These are phyloP conservation scores for Metschnikowia amazonensis DNA, from an alignment of 805 yeast genomes.

Conservation along the genomic window DNA sequence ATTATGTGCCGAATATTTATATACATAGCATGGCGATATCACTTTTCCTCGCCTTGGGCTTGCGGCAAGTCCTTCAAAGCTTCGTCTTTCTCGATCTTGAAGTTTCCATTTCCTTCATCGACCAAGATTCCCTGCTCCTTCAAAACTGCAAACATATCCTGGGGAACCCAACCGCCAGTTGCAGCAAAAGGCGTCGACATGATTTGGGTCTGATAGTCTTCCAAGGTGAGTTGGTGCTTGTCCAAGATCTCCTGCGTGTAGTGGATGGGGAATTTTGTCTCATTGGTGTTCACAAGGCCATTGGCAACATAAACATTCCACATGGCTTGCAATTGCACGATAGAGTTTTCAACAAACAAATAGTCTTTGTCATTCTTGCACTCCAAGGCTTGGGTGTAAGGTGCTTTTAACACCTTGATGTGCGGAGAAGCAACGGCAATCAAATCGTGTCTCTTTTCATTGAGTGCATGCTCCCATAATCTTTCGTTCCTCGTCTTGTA, in stretches of 20 bases:
- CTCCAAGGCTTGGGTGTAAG: slow-evolving; percentile 59
- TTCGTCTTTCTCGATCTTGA: slow-evolving; percentile 29
- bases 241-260: slow-evolving; percentile 58
- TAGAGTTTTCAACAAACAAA: slow-evolving; percentile 60
- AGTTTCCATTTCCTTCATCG: slow-evolving; percentile 48
- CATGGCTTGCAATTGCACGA: slow-evolving; percentile 61
- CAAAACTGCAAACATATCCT: slow-evolving; percentile 78
- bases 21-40: too few relatives aligned
- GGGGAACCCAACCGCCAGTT: slow-evolving; percentile 94
- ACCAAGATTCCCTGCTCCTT: slow-evolving; percentile 63
- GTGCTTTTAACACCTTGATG: slow-evolving; percentile 63
- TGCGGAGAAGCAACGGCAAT: slow-evolving; percentile 84
- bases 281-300: slow-evolving; percentile 46
- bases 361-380: slow-evolving; percentile 56
- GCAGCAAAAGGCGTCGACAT: slow-evolving; percentile 79
- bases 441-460: slow-evolving; percentile 58
- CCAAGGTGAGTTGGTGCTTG: slow-evolving; percentile 53
- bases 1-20: neutral
- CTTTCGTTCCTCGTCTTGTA: slow-evolving; percentile 89
- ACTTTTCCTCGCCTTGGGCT: slow-evolving; percentile 2
- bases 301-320: slow-evolving; percentile 66
- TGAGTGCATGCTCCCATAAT: slow-evolving; percentile 77
- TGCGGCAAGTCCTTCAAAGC: slow-evolving; percentile 21
- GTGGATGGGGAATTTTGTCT: slow-evolving; percentile 52
- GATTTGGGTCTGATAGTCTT: slow-evolving; percentile 63